Evolutionary conservation across 345 rosid species (phyloP), one percentile per base, ranked within the genome.

Genomic region (Linum lewisii): DNA sequence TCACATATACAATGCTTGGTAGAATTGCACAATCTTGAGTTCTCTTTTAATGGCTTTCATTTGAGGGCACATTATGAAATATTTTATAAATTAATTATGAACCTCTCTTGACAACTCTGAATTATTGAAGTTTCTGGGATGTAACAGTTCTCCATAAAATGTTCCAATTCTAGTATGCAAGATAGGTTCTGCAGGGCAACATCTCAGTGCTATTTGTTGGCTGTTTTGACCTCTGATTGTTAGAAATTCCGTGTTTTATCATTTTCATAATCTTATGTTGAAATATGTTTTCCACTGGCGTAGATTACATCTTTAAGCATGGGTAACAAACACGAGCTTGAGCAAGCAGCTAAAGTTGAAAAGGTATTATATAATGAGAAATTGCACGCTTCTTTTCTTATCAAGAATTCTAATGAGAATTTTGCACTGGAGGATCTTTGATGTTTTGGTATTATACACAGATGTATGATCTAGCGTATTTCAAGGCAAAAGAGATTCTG

Each of bases 281-380:
- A 54, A 29, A 58, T 54, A 24, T 60, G 44, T 64, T 69, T 54
- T 62, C 60, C 65, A 59, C 60, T 63, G 69, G 45, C 49, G 56
- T 69, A 87, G 97, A 78, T 62, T 67, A 79, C 83, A 51, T 83
- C 91, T 73, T 71, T 90, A 75, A 87, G 95, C 75, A 79, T 85
- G 91, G 97, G 97, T 53, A 81, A 81, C 75, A 75, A 77, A 68
- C 82, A 87, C 58, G 91, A 90, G 71, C 79, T 76, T 66, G 97
- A 84, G 71, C 82, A 87, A 80, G 97, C 97, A 21, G 66, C 79
- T 69, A 91, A 87, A 80, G 95, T 87, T 63, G 95, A 85, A 79
- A 80, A 85, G 95, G 98, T 77, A 76, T 15, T 59, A 49, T 45
- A 42, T 25, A n/a, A n/a, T n/a, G n/a, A n/a, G n/a, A n/a, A n/a